Percentiles rank a stretch among this genome's conserved stretches.
Conservation (phyloP, 345 rosid species). For the Orychophragmus violaceus region DNA sequence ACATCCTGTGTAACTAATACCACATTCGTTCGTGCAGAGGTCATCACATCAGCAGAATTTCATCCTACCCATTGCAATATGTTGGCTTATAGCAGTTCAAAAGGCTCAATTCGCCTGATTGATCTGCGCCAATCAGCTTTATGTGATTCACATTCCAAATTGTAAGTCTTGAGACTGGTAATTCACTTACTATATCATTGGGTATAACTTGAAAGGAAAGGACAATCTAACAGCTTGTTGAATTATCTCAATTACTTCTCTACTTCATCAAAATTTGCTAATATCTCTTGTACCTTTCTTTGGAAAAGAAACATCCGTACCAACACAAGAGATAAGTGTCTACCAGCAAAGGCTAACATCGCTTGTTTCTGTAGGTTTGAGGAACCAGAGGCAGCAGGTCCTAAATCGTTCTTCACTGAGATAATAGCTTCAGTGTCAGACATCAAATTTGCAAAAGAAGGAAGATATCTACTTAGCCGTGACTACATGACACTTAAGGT, state of each 20-base stretch:
- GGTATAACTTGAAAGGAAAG: conserved; percentile 8
- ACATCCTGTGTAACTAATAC: background rate
- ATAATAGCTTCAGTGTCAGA: conserved; percentile 97
- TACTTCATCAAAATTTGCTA: background rate
- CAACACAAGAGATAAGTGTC: background rate
- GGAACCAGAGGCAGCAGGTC: conserved; percentile 66
- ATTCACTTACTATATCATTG: background rate
- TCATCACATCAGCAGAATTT: conserved; percentile 97
- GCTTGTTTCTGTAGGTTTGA: conserved; percentile 55
- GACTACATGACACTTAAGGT: conserved; percentile 99
- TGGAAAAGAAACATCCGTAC: background rate
- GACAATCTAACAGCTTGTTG: background rate
- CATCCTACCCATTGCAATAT: conserved; percentile 53
- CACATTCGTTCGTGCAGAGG: conserved; percentile 58
- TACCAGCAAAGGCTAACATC: conserved; percentile 10
- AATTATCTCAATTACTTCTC: background rate
- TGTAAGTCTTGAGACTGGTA: conserved; percentile 44
- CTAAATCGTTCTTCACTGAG: conserved; percentile 92
- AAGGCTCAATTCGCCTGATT: conserved; percentile 92
- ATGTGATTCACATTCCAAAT: conserved; percentile 86
- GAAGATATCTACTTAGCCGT: conserved; percentile 83
- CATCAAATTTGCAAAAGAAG: conserved; percentile 81
- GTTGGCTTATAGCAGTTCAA: conserved; percentile 98
- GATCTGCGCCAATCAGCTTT: conserved; percentile 98
- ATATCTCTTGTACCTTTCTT: background rate